Evolutionary conservation across 257 asterid species (phyloP).

Genomic region (Paulownia fortunei): DNA sequence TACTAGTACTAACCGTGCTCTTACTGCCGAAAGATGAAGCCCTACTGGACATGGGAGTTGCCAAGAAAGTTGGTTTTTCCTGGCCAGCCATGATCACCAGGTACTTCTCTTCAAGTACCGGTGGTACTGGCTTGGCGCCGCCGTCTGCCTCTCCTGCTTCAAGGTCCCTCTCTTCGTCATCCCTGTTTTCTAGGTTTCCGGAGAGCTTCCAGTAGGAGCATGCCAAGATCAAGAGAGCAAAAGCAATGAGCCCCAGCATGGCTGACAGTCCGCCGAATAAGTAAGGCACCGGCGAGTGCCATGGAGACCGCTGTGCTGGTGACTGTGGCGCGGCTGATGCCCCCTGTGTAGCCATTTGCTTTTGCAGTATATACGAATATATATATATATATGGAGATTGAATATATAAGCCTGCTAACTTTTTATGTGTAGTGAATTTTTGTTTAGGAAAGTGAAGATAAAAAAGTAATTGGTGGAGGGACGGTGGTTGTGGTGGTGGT

Average conservation of each 20-base stretch:
- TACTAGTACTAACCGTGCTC: neutral
- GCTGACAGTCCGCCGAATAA: conserved; percentile 57
- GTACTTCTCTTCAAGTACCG: conserved; percentile 48
- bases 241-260: conserved; percentile 57
- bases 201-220: conserved; percentile 60
- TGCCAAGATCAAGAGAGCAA: conserved; percentile 49
- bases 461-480: neutral
- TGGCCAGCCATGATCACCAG: conserved; percentile 73
- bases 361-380: too few relatives aligned
- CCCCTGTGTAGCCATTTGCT: neutral
- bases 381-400: neutral
- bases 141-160: conserved; percentile 33
- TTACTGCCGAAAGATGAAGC: conserved; percentile 37
- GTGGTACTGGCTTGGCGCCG: conserved; percentile 22
- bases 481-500: neutral
- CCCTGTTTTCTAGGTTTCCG: neutral
- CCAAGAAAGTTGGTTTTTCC: conserved; percentile 57
- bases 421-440: neutral
- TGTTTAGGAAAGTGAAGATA: neutral
- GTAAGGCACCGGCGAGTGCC: conserved; percentile 59
- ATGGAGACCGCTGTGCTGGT: conserved; percentile 24
- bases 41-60: conserved; percentile 42
- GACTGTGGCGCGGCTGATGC: conserved; percentile 25
- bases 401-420: neutral
- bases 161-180: conserved; percentile 26